Conservation (phyloP, 139 green algal species). For the Yamagishiella unicocca region DNA sequence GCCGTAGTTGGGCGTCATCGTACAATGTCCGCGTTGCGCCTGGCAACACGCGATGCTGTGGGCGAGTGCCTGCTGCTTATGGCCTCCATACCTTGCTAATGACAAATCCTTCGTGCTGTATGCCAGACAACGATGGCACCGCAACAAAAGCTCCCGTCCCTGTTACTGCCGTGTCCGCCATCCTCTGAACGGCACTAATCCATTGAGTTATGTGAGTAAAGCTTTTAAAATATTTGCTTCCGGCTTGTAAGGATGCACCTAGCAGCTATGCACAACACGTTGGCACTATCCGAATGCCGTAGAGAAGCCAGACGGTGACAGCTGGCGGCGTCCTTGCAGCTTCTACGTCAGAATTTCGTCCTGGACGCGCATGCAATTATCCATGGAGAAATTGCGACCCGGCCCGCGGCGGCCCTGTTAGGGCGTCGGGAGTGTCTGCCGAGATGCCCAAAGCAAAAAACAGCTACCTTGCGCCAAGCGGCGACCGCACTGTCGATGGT, state of each 20-base stretch:
- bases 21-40: background rate
- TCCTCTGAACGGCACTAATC: background rate
- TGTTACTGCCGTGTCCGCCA: background rate
- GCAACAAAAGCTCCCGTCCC: background rate
- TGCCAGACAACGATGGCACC: background rate
- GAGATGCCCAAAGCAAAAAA: constrained; percentile 1
- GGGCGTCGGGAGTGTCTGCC: background rate
- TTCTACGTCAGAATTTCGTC: background rate
- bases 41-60: background rate
- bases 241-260: background rate
- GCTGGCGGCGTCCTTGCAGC: background rate
- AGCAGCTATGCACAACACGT: background rate
- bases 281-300: background rate
- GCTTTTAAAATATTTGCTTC: background rate
- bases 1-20: too few species aligned
- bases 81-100: constrained; percentile 12
- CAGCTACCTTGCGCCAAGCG: background rate
- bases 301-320: background rate
- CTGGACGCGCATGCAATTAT: background rate
- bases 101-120: constrained; percentile 13
- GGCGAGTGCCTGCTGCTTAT: background rate
- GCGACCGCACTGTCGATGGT: constrained; percentile 27
- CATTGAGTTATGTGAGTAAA: background rate
- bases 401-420: background rate
- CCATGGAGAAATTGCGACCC: background rate